Evolutionary conservation across 768 basidiomycete genomes (phyloP), one percentile per base, ranked within the genome.

Genomic region (Auriscalpium microsporum): DNA sequence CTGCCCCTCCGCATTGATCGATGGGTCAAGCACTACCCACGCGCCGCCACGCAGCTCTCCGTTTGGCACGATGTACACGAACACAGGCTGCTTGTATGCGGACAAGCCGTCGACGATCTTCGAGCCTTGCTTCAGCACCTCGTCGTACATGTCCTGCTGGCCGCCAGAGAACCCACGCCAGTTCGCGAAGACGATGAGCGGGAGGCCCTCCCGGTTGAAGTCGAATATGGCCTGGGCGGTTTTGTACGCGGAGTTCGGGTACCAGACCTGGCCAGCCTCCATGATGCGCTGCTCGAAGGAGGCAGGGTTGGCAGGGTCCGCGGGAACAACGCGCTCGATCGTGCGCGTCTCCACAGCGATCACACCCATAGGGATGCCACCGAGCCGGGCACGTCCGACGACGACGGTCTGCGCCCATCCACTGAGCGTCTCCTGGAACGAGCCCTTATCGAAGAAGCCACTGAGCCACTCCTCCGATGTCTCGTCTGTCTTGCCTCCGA

Each of bases 141-240:
- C 94, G 71, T 97, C 94, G 65, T 93, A 95, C 94, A 97, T 97
- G 71, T 97, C 94, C 71, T 96, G 94, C 71, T 97, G 94, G 60
- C 96, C 96, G 59, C 96, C 96, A 19, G 96, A 99, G 84, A 99
- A 99, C 23, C 96, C 96, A 76, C 96, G 90, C 94, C 96, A 98
- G 77, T 99, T 99, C 53, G 96, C 96, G 66, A 99, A 97, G 71
- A 99, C 94, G 70, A 98, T 94, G 57, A 99, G 78, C 4, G 96
- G 96, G 13, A 99, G 77, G 21, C 90, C 92, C 72, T 99, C 96
- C 45, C 96, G 87, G 73, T 95, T 89, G 77, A 98, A 91, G 73
- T 99, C 96, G 71, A 94, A 94, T 75, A 98, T 98, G 14, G 96
- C 95, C 66, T 98, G 96, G 8, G 94, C 96, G 8, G 96, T 99